Evolutionary conservation across 2,329 filamentous ascomycete species (phyloP).

Genomic region (Neofusicoccum kwambonambiense): DNA sequence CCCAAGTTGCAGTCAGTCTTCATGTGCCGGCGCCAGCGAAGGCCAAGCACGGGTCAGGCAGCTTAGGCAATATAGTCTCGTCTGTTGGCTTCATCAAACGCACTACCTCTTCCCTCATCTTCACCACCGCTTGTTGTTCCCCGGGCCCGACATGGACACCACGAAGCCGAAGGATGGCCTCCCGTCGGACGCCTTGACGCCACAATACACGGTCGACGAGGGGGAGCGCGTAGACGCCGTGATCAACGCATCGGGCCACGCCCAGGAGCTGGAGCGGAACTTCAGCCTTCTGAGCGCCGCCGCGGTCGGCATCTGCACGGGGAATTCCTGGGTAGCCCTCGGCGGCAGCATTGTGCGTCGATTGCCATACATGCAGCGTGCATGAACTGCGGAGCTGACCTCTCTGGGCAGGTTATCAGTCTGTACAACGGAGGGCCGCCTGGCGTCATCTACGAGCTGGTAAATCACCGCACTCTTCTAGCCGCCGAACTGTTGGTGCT

Average conservation of each 20-base stretch:
- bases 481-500: neutral
- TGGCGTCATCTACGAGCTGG: slow-evolving; percentile 47
- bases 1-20: neutral
- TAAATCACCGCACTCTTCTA: neutral
- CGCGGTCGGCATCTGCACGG: slow-evolving; percentile 47
- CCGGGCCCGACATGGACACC: neutral
- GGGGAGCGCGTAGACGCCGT: slow-evolving; percentile 31
- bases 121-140: neutral
- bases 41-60: neutral
- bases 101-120: neutral
- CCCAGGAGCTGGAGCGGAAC: slow-evolving; percentile 52
- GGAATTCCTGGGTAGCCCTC: slow-evolving; percentile 45
- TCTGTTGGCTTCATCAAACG: too few species aligned
- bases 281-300: slow-evolving; percentile 50
- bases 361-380: neutral
- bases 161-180: slow-evolving; percentile 7
- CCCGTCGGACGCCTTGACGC: neutral
- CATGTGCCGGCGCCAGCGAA: neutral
- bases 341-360: slow-evolving; percentile 47
- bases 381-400: slow-evolving; percentile 4
- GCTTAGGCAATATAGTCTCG: neutral
- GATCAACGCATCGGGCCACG: slow-evolving; percentile 52
- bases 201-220: slow-evolving; percentile 19
- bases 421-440: slow-evolving; percentile 48
- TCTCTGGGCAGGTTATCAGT: slow-evolving; percentile 33